Base-by-base conservation (phyloP, 805 yeast species). In the Lipomyces yamadae region DNA sequence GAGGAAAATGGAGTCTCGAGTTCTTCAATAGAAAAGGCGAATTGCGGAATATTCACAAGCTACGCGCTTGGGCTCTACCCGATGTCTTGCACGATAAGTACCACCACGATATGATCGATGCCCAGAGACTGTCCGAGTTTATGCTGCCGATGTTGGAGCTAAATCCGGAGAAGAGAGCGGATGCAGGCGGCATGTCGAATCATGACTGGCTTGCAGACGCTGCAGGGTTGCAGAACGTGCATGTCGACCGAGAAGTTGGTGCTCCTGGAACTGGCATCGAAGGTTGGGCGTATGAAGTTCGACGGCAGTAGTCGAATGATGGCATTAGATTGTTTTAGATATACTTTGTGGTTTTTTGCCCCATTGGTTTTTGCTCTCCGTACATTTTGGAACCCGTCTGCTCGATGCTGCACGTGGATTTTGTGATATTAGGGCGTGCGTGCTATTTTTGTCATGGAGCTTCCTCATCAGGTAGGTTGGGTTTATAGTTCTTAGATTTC, bases 171-270 rank as follows among this genome's bases (percentile, higher is more conserved):
- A 77, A 79, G 63, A 83, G 99, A 71, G 94, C 94, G 13, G 99
- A 95, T 79, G 98, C 98, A 1, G 99, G 98, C 24, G 97, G 97
- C 2, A 84, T 92, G 87, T 86, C 91, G 2, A 89, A 91, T 74
- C 97, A 92, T 76, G 87, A 89, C 11, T 92, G 97, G 97, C 75
- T 86, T 34, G 76, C 77, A 5, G 96, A 91, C 75, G 92, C 94
- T 0, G 77, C 85, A 42, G 96, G 96, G 0, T 82, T 89, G 76
- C 95, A 90, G 65, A 82, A 87, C 72, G 85, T 90, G 13, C 80
- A 78, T 2, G 79, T 90, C 2, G 97, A 91, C 74, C 82, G 97
- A 72, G 88, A 88, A 37, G 83, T 88, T 5, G 91, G 92, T 37
- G 88, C 90, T 0, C 78, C 86, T n/a, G 98, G 98, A 39, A 88